These are phyloP conservation scores for Coprinopsis strossmayeri DNA, from an alignment of 768 basidiomycete genomes.

Conservation along the genomic window DNA sequence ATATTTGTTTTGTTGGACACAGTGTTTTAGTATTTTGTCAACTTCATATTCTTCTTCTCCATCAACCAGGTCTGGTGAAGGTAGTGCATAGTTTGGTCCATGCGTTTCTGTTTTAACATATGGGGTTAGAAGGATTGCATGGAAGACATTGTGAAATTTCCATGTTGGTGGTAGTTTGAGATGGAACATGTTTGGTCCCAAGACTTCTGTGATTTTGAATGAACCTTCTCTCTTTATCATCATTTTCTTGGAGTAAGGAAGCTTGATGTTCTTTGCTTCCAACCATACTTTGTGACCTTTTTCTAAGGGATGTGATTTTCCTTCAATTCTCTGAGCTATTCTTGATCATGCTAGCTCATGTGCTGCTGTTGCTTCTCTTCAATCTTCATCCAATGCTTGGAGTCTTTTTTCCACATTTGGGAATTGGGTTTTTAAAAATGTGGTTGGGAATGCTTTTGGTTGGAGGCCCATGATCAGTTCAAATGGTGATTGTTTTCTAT, in stretches of 20 bases:
- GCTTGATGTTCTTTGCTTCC: slow-evolving; percentile 12
- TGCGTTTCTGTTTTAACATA: slow-evolving; percentile 12
- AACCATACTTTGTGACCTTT: slow-evolving; percentile 16
- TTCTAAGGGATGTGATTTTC: slow-evolving; percentile 6
- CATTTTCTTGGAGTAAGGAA: slow-evolving; percentile 13
- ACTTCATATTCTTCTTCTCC: slow-evolving; percentile 15
- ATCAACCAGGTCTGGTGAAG: slow-evolving; percentile 12
- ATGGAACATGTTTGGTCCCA: slow-evolving; percentile 14
- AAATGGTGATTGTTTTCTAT: slow-evolving; percentile 1
- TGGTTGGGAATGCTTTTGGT: slow-evolving; percentile 4
- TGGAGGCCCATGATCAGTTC: slow-evolving; percentile 2
- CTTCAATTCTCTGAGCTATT: slow-evolving; percentile 9
- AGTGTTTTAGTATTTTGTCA: slow-evolving; percentile 6
- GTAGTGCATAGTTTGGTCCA: slow-evolving; percentile 8
- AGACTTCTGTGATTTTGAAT: slow-evolving; percentile 12
- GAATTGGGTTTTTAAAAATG: background rate
- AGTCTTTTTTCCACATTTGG: slow-evolving; percentile 1
- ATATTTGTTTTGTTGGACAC: background rate
- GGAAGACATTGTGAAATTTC: slow-evolving; percentile 15
- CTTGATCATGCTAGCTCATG: slow-evolving; percentile 12
- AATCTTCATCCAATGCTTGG: background rate
- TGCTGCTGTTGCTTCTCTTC: slow-evolving; percentile 15
- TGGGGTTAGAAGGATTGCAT: slow-evolving; percentile 9
- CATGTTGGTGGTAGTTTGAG: slow-evolving; percentile 10
- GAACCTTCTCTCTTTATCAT: slow-evolving; percentile 13